Conservation (phyloP, 2,329 filamentous ascomycete species). For the Talaromyces albobiverticillius region DNA sequence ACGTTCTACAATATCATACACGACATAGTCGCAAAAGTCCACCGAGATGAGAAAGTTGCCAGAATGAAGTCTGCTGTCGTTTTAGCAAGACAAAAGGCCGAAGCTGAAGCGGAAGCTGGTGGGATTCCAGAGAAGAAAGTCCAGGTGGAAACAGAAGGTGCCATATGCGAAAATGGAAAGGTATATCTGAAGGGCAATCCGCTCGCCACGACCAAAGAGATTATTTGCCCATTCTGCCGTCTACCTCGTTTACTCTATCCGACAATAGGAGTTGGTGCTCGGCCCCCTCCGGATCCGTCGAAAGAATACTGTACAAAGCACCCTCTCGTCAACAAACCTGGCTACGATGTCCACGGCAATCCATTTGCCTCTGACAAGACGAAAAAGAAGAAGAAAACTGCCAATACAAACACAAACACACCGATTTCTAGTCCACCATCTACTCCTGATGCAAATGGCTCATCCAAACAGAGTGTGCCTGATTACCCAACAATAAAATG, state of each 20-base stretch:
- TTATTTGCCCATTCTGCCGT: constrained; percentile 60
- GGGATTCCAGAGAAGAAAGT: constrained; percentile 30
- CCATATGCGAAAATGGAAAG: constrained; percentile 52
- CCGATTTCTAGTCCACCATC: constrained; percentile 35
- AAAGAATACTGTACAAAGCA: constrained; percentile 59
- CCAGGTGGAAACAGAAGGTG: constrained; percentile 49
- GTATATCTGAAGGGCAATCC: constrained; percentile 57
- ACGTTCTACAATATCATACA: constrained; percentile 60
- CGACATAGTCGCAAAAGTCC: constrained; percentile 56
- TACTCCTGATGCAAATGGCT: constrained; percentile 26
- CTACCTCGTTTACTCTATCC: constrained; percentile 60
- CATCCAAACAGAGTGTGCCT: constrained; percentile 29
- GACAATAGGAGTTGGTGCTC: constrained; percentile 49
- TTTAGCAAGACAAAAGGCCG: constrained; percentile 42
- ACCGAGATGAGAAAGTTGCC: constrained; percentile 60
- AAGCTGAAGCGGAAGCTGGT: constrained; percentile 38
- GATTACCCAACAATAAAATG: constrained; percentile 49
- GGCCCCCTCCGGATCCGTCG: constrained; percentile 47
- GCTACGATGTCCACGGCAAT: constrained; percentile 62
- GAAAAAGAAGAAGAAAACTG: constrained; percentile 34
- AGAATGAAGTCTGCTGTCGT: constrained; percentile 54
- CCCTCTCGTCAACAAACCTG: constrained; percentile 56
- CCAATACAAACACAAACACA: constrained; percentile 27
- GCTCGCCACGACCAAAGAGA: constrained; percentile 57
- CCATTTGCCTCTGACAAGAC: constrained; percentile 42